These are phyloP conservation scores for Colletotrichum sp. DNA, from an alignment of 2,329 filamentous ascomycete genomes.

Conservation along the genomic window DNA sequence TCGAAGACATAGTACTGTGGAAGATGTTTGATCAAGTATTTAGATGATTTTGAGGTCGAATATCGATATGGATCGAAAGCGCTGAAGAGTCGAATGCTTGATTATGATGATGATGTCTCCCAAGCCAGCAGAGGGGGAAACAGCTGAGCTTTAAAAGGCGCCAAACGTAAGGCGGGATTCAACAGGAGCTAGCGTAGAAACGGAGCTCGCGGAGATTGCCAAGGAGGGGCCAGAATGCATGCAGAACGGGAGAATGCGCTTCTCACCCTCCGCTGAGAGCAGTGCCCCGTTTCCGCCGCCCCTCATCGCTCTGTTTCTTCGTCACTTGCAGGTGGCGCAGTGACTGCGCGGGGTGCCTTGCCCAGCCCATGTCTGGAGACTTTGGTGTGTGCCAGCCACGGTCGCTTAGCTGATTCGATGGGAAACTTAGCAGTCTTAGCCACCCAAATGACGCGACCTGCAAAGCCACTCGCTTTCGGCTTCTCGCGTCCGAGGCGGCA, in stretches of 20 bases:
- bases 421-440: neutral
- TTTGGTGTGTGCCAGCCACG: conserved; percentile 5
- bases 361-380: neutral
- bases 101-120: neutral
- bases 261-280: neutral
- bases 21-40: neutral
- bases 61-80: neutral
- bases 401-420: neutral
- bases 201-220: conserved; percentile 14
- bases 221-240: neutral
- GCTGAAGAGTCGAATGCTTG: neutral
- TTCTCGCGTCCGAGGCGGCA: neutral
- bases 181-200: neutral
- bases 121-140: neutral
- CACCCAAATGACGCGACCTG: conserved; percentile 9
- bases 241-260: neutral
- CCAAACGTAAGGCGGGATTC: neutral
- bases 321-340: conserved; percentile 16
- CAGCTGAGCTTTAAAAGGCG: neutral
- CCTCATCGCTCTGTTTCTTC: neutral
- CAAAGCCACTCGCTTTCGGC: conserved; percentile 3
- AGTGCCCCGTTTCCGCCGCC: neutral
- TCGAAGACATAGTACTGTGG: conserved; percentile 35
- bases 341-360: neutral
- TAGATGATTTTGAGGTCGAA: neutral